These are phyloP conservation scores for Rhodotorula glutinis DNA, from an alignment of 1,284 basidiomycete genomes.

Conservation along the genomic window DNA sequence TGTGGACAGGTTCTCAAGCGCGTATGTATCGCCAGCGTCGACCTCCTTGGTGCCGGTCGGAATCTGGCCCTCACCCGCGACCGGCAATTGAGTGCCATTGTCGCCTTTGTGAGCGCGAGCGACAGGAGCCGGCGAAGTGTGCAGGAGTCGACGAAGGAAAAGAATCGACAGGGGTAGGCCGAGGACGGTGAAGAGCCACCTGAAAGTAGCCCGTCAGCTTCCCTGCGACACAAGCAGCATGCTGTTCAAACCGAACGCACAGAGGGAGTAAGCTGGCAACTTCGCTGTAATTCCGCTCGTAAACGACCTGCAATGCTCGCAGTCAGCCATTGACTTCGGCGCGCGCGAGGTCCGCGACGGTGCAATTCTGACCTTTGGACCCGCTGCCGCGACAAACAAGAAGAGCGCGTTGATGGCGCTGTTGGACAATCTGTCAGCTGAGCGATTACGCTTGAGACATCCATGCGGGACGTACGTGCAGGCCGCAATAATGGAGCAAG, in stretches of 20 bases:
- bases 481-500: background rate
- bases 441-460: too few relatives aligned
- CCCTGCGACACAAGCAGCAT: background rate
- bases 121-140: background rate
- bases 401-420: conserved; percentile 23
- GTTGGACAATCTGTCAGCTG: background rate
- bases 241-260: background rate
- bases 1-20: background rate
- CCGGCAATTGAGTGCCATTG: background rate
- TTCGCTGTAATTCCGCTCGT: conserved; percentile 3
- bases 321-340: background rate
- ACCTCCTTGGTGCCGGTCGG: background rate
- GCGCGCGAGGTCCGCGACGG: background rate
- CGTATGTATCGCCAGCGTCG: background rate
- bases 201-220: background rate
- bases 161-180: conserved; percentile 12
- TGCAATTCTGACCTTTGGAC: background rate
- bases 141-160: conserved; percentile 14
- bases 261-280: conserved; percentile 12
- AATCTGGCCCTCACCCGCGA: background rate
- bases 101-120: background rate
- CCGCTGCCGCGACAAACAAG: conserved; percentile 8
- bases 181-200: conserved; percentile 20
- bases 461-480: background rate
- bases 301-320: conserved; percentile 7